phyloP scores from a whole-genome alignment of 2,329 filamentous ascomycete genomes.

The Talaromyces sp. region DNA sequence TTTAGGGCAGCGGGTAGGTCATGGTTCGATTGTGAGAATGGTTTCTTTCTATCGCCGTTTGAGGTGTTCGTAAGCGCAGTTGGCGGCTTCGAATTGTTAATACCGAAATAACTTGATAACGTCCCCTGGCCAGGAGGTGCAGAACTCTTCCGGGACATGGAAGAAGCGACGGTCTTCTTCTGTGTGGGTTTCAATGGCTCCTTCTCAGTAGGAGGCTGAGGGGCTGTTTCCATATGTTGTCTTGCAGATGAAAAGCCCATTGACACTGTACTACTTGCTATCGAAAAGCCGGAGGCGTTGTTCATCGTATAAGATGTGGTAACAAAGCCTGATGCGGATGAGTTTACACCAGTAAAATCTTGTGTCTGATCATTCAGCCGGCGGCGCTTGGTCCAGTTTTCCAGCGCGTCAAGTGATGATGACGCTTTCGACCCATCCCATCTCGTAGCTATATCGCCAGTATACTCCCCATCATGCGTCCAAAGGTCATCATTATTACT shows the following conservation, averaged over 20 bases:
- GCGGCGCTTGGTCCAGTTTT: constrained; percentile 30
- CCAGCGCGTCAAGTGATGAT: constrained; percentile 16
- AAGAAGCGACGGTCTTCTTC: not conserved
- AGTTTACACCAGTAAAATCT: constrained; percentile 20
- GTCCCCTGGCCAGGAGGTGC: constrained; percentile 48
- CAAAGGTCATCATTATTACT: constrained; percentile 66
- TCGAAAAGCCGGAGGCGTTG: constrained; percentile 40
- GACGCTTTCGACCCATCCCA: constrained; percentile 37
- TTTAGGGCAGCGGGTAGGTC: constrained; percentile 11
- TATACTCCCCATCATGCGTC: constrained; percentile 60
- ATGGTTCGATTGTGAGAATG: not conserved
- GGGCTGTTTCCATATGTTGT: constrained; percentile 49
- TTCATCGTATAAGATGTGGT: constrained; percentile 63
- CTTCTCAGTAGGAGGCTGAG: constrained; percentile 2
- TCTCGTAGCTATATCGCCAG: constrained; percentile 36
- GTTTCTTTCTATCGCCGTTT: not conserved
- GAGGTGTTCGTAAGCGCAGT: not conserved
- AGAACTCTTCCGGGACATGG: constrained; percentile 23
- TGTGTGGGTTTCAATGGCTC: not conserved
- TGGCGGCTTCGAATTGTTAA: constrained; percentile 23
- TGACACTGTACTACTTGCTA: constrained; percentile 42
- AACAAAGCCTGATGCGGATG: constrained; percentile 30
- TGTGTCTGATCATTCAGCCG: constrained; percentile 28
- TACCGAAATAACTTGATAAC: constrained; percentile 54
- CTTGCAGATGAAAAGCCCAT: constrained; percentile 64